These are phyloP conservation scores for Diutina rugosa DNA, from an alignment of 1,139 yeast genomes.

Conservation along the genomic window DNA sequence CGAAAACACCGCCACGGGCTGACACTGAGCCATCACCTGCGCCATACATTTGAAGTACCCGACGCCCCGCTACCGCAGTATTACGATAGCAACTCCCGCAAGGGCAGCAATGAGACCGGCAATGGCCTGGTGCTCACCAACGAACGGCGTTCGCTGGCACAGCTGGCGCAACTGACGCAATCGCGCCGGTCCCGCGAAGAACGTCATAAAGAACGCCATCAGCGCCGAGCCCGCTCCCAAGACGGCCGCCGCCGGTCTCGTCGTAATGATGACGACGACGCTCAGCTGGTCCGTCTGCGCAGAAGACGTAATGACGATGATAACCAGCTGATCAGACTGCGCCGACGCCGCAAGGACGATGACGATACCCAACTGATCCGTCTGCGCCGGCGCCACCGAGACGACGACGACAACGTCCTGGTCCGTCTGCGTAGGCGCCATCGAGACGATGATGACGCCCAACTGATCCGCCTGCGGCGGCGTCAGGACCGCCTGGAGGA, in stretches of 20 bases:
- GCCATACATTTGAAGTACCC: neutral
- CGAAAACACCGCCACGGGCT: neutral
- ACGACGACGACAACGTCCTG: neutral
- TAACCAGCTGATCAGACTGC: neutral
- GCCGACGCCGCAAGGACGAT: neutral
- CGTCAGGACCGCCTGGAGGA: conserved; percentile 2
- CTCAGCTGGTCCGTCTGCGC: neutral
- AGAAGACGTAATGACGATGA: neutral
- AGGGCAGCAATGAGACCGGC: neutral
- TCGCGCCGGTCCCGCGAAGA: neutral
- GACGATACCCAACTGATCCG: neutral
- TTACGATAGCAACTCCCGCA: neutral
- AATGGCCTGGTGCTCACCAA: neutral
- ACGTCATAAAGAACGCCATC: neutral
- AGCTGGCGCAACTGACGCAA: neutral
- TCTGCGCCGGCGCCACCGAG: neutral
- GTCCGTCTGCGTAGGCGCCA: neutral
- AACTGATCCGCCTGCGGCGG: neutral
- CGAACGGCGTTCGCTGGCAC: neutral
- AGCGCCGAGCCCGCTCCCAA: neutral
- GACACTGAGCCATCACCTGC: neutral
- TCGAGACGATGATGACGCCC: neutral
- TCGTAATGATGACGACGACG: neutral
- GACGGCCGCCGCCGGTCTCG: neutral
- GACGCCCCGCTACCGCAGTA: neutral